phyloP scores from a whole-genome alignment of 225 moss, liverwort and hornwort species.

The Sphagnum tenellum region DNA sequence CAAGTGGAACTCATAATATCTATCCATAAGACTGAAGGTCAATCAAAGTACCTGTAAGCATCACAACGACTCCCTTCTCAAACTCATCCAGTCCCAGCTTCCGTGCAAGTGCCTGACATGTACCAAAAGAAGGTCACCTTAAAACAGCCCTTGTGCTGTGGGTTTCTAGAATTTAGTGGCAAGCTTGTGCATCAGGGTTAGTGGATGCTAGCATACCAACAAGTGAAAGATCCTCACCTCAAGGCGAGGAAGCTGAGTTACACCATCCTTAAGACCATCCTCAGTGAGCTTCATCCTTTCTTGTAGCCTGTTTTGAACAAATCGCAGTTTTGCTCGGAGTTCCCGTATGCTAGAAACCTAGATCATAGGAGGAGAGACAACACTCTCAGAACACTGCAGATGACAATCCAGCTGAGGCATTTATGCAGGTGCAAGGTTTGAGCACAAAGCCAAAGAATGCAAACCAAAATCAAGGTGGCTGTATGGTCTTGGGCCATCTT shows the following conservation, averaged over 20 bases:
- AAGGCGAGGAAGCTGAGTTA: constrained; percentile 40
- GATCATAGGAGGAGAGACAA: too few species aligned
- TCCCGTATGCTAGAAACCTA: constrained; percentile 52
- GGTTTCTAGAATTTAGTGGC: too few species aligned
- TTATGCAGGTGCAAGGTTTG: too few species aligned
- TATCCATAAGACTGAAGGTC: not conserved
- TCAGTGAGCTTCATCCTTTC: constrained; percentile 62
- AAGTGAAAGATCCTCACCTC: constrained; percentile 22
- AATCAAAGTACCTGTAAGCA: constrained; percentile 38
- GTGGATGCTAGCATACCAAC: too few species aligned
- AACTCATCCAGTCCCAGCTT: constrained; percentile 56
- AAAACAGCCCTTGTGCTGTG: too few species aligned
- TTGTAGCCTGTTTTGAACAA: constrained; percentile 38
- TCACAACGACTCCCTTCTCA: constrained; percentile 57
- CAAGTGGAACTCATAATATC: not conserved
- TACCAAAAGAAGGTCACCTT: not conserved
- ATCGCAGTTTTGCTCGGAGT: constrained; percentile 42
- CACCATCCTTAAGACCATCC: constrained; percentile 28
- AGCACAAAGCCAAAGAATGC: too few species aligned
- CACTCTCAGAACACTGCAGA: too few species aligned
- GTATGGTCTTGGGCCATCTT: too few species aligned
- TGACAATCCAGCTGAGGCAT: too few species aligned
- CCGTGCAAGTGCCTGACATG: constrained; percentile 42
- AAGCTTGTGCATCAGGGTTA: too few species aligned
- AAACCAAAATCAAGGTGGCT: too few species aligned